Percentiles rank a stretch among this genome's conserved stretches.
Conservation (phyloP, 306 rosid genomes). For the Malus orientalis region DNA sequence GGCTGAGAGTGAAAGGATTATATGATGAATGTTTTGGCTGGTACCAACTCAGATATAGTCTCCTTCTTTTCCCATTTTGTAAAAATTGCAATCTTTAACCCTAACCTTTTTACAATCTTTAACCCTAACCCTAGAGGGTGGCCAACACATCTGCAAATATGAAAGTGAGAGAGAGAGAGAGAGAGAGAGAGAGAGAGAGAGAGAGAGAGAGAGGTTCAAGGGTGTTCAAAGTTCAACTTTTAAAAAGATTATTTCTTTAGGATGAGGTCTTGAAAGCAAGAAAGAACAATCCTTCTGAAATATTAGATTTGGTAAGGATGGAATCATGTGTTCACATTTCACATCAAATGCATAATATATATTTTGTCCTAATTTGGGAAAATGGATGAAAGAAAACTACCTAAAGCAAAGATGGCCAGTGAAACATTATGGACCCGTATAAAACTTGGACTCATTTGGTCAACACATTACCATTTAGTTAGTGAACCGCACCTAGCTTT, state of each 20-base stretch:
- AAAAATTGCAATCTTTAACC: background rate
- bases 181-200: background rate
- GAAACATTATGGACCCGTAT: background rate
- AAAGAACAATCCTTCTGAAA: background rate
- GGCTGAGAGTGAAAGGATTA: too few species aligned
- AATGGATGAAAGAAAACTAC: too few species aligned
- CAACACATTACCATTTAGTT: too few species aligned
- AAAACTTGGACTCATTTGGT: too few species aligned
- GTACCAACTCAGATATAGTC: too few species aligned
- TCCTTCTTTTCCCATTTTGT: background rate
- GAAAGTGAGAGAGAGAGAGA: background rate
- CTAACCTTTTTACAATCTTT: too few species aligned
- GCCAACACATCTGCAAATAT: background rate
- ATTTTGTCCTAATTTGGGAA: background rate
- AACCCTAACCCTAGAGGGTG: background rate
- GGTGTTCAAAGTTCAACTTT: background rate
- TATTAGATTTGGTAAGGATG: background rate
- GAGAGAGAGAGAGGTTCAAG: background rate
- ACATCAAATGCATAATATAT: background rate
- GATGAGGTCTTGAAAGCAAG: background rate
- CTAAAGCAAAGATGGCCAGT: background rate
- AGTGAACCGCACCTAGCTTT: too few species aligned
- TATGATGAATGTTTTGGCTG: too few species aligned
- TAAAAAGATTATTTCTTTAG: background rate
- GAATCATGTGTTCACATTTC: background rate